Evolutionary conservation across 768 basidiomycete genomes (phyloP), one percentile per base, ranked within the genome.

Genomic region (Panellus pusillus): DNA sequence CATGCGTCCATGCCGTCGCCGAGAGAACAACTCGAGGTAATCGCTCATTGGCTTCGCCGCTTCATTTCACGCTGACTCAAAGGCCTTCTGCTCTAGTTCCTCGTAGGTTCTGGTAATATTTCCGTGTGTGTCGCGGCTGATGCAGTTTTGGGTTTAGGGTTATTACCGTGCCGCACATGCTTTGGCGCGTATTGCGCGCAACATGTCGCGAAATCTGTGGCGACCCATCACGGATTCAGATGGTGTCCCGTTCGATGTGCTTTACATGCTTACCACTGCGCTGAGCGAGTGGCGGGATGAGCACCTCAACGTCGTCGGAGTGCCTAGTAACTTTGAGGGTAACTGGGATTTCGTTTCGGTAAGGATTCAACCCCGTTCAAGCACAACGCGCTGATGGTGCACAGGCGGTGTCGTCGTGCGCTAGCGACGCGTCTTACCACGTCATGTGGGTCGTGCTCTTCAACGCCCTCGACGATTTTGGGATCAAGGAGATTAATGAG

Each of bases 311-410:
- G 76, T 79, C 42, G 91, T 96, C 27, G 93, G 94, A 20, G 93
- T 95, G 36, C 93, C 94, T 9, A 83, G 80, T 49, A 87, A 89
- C 66, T 89, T 92, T 67, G 84, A 87, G 50, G 82, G 83, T 1
- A 82, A 87, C 55, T 96, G 94, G 93, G 92, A 97, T 63, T 98
- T 96, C 62, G 84, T 94, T 41, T 79, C 80, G 58, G 80, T 79
- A 53, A 54, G 78, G 68, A 32, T 29, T 38, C 20, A 14, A 1
- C 11, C 29, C 20, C 29, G 35, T 19, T 19, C 28, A 37, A 36
- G 12, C 18, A 2, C 15, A 6, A 43, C 27, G 18, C 9, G 35
- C 39, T 47, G 14, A 39, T 42, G 28, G 31, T 55, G 51, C 51
- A 18, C 52, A 82, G 78, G 77, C 76, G 39, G 77, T 78, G 29